Evolutionary conservation across 768 basidiomycete species (phyloP), one percentile per base, ranked within the genome.

Genomic region (Neoboletus brunneissimus): DNA sequence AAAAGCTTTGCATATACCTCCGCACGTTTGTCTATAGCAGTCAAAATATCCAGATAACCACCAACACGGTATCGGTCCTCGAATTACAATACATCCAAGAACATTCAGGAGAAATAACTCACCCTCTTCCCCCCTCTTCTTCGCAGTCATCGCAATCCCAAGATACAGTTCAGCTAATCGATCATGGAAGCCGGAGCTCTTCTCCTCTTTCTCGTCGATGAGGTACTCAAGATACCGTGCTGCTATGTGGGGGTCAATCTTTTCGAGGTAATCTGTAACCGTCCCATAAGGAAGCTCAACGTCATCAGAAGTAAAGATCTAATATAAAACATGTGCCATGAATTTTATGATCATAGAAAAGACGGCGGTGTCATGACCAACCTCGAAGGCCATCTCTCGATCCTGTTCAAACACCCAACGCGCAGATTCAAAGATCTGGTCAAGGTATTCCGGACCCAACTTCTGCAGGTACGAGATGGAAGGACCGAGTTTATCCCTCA

Each of bases 231-330:
- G 79, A 71, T 91, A 98, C 10, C 84, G 81, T 3, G 83, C 77
- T 62, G 89, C 92, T 18, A 92, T 71, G n/a, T 77, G 73, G 4
- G 79, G 83, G 60, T 88, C 82, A 34, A 94, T 77, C 29, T 75
- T 76, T 58, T 93, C 88, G 23, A 99, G 80, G 69, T 87, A 94
- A 55, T 86, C 80, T 12, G 87, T 85, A 4, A 97, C 92, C 0
- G 78, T 78, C 32, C 81, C 77, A 3, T 86, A 82, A 22, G 97
- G 94, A 18, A 98, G 80, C 56, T 96, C 94, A 8, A 89, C 89
- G 55, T 98, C 94, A 65, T 98, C 96, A 0, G 95, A 94, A 3
- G 88, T 93, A 67, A 98, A 99, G 41, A 99, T 92, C 94, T 97
- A 62, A 2, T 12, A 23, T 7, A 20, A 46, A 31, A 42, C 18